Conservation (phyloP, 768 basidiomycete genomes). For the Suillus variegatus region DNA sequence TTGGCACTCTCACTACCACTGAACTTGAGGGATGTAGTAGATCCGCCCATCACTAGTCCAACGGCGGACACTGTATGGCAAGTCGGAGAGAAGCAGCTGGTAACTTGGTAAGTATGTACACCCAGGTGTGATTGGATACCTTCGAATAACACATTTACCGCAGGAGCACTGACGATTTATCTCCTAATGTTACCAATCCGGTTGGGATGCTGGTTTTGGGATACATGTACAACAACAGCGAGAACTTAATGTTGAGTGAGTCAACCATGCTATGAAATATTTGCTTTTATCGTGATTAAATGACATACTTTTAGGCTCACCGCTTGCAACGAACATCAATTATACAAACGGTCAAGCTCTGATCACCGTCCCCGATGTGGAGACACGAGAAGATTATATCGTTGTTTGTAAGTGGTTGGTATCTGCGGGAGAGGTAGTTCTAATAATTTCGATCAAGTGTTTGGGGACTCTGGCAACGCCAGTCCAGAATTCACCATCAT, state of each 20-base stretch:
- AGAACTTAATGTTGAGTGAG: constrained; percentile 33
- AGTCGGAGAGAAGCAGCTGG: constrained; percentile 44
- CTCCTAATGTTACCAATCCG: constrained; percentile 30
- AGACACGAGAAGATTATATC: constrained; percentile 33
- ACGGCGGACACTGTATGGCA: constrained; percentile 43
- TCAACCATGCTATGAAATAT: not conserved
- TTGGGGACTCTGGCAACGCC: constrained; percentile 44
- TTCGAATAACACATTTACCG: constrained; percentile 45
- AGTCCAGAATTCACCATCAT: constrained; percentile 44
- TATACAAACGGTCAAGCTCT: constrained; percentile 33
- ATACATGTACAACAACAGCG: constrained; percentile 28
- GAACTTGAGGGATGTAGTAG: constrained; percentile 43
- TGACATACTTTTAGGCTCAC: constrained; percentile 23
- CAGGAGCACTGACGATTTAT: constrained; percentile 23
- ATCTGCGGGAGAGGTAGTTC: constrained; percentile 1
- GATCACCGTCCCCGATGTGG: constrained; percentile 38
- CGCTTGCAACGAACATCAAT: constrained; percentile 35
- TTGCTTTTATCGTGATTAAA: constrained; percentile 16
- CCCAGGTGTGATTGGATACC: constrained; percentile 32
- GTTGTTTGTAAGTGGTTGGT: constrained; percentile 35
- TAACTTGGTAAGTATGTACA: constrained; percentile 47
- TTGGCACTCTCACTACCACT: constrained; percentile 35
- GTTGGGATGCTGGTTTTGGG: constrained; percentile 33
- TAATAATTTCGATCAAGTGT: constrained; percentile 23
- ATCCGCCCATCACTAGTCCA: constrained; percentile 50